Base-by-base conservation (phyloP, 768 basidiomycete genomes). In the Multifurca ochricompacta region DNA sequence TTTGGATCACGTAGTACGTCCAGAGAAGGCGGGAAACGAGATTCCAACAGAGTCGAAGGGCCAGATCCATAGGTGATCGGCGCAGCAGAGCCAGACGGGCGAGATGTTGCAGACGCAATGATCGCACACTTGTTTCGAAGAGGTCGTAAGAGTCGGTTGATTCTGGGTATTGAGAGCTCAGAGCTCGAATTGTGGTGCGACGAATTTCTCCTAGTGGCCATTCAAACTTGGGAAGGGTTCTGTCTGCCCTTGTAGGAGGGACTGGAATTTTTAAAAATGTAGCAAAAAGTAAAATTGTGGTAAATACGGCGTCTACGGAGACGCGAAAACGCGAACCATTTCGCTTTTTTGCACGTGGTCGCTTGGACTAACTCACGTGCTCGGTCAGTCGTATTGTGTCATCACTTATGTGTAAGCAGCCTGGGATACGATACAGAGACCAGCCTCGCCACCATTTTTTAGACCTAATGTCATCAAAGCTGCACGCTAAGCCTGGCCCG, bases 91-190 rank as follows among this genome's bases (percentile, higher is more conserved):
- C 46, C 34, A 48, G 64, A 52, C 19, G 62, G 59, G 8, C 64
- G 36, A 39, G 59, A 66, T 10, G 51, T 48, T 27, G 67, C 55
- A n/a, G 59, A 48, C 49, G 68, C 70, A 19, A 79, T 62, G 31
- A 60, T 65, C 35, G 64, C 66, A 56, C 75, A 78, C 63, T 77
- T 77, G 60, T 68, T 73, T 44, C 73, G 72, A 31, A 80, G 70
- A 19, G 78, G 75, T 30, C 78, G 68, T 19, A 79, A 66, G 10
- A 77, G 66, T 40, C 78, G 73, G 51, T 70, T 71, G 56, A 77
- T 69, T 21, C 72, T 69, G 21, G 73, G 67, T 6, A 69, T 68
- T 1, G 74, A 70, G 40, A 77, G 66, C 19, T 67, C 41, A 43
- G 51, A 37, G 30, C 27, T 23, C 16, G 48, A 4, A 5, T 19